These are phyloP conservation scores for Cladophialophora yegresii DNA, from an alignment of 2,329 filamentous ascomycete species.

Conservation along the genomic window DNA sequence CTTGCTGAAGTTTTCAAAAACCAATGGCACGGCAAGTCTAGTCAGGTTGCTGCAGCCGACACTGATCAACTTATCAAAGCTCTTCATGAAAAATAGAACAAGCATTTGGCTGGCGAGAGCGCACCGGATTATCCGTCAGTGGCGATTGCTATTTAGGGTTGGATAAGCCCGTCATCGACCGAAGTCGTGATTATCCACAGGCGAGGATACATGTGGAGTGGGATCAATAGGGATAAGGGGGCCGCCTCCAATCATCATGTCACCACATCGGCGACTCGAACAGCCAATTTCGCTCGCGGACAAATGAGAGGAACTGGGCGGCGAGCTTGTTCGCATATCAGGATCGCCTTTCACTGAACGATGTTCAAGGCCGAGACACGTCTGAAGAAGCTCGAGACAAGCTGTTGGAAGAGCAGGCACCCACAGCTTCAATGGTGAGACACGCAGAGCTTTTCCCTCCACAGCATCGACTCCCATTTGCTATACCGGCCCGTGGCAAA, in stretches of 20 bases:
- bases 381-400: slow-evolving; percentile 24
- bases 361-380: slow-evolving; percentile 18
- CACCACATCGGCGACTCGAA: slow-evolving; percentile 13
- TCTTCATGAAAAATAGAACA: slow-evolving; percentile 8
- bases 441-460: slow-evolving; percentile 26
- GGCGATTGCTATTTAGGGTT: slow-evolving; percentile 32
- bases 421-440: slow-evolving; percentile 30
- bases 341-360: background rate
- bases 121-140: slow-evolving; percentile 13
- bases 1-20: background rate
- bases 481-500: slow-evolving; percentile 28
- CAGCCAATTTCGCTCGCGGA: slow-evolving; percentile 21
- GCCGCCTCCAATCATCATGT: slow-evolving; percentile 13
- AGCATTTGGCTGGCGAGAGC: slow-evolving; percentile 27
- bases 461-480: slow-evolving; percentile 21
- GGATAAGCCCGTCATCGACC: slow-evolving; percentile 7
- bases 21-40: no score
- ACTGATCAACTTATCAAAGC: background rate
- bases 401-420: slow-evolving; percentile 26
- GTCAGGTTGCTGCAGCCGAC: background rate
- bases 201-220: background rate
- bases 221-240: slow-evolving; percentile 17
- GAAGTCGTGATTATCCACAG: slow-evolving; percentile 6
- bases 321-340: slow-evolving; percentile 4
- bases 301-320: slow-evolving; percentile 17